Conservation (phyloP, 257 asterid genomes). For the Gynochthodes officinalis region DNA sequence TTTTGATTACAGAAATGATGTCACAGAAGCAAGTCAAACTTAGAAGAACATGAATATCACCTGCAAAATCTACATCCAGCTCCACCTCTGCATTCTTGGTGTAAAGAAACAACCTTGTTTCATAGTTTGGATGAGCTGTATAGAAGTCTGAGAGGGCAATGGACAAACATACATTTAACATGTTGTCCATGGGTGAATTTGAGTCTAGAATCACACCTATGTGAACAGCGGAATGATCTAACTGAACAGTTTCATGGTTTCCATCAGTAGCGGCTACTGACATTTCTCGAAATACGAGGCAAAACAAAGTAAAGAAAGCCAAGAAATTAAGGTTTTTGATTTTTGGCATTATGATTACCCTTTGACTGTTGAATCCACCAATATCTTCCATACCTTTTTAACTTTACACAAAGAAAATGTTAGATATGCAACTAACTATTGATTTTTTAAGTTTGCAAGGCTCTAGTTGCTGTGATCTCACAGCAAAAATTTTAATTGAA, state of each 20-base stretch:
- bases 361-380: too few relatives aligned
- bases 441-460: too few relatives aligned
- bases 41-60: constrained; percentile 10
- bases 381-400: too few relatives aligned
- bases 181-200: constrained; percentile 35
- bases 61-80: constrained; percentile 36
- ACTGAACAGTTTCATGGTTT: neutral
- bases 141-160: constrained; percentile 45
- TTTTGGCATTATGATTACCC: neutral
- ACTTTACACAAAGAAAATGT: too few relatives aligned
- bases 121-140: constrained; percentile 23
- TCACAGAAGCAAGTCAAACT: neutral
- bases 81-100: constrained; percentile 25
- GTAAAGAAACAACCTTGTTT: constrained; percentile 33
- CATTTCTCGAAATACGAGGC: neutral
- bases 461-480: neutral
- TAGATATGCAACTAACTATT: too few relatives aligned
- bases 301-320: neutral
- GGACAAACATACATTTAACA: constrained; percentile 33
- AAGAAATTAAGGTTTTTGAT: neutral
- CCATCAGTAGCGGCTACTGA: constrained; percentile 1
- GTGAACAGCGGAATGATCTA: neutral
- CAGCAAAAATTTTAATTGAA: neutral
- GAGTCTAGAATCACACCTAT: constrained; percentile 38
- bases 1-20: neutral